Base-by-base conservation (phyloP, 129 eudicot species). In the Scalesia atractyloides region DNA sequence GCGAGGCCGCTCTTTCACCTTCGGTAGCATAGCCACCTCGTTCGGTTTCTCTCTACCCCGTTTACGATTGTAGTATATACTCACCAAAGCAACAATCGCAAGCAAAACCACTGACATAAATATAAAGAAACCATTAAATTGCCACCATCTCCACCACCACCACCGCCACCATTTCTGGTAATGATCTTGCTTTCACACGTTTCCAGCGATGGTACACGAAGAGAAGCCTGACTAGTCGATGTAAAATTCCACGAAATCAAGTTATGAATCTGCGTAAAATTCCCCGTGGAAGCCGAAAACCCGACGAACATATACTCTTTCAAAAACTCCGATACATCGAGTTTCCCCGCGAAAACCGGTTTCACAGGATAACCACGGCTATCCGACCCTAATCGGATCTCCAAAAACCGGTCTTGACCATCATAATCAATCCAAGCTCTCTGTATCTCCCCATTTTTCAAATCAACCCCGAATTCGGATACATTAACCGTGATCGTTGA, bases 301-400 rank as follows among this genome's bases (percentile, higher is more conserved):
- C 96, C 96, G n/a, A 89, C 72, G 47, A 89, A 89, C 96, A 89
- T 89, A 57, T 89, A 89, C 73, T 89, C 96, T 34, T 84, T 89
- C 12, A 89, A 20, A 43, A 73, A 89, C 24, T 85, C 85, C 0
- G 87, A 81, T 34, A 89, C 73, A 64, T 89, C 96, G 24, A 89
- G 74, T 5, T 34, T 52, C 7, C 80, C 82, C 1, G 87, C 82
- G 68, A 76, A 89, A 11, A 84, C 79, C 1, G 85, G 70, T 59
- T 70, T 79, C 2, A 72, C 20, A 9, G 86, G 83, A 54, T 46
- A 52, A 9, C 33, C 69, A 10, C 14, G 8, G 14, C 22, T 64
- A 34, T 83, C 84, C 7, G 78, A 64, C 49, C 89, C 91, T 59
- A 89, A 81, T 41, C 85, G 80, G 30, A 89, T 81, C 10, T 84